Evolutionary conservation across 164 flowering plant genomes (phyloP), one percentile per base, ranked within the genome.

Genomic region (Warburgia ugandensis): DNA sequence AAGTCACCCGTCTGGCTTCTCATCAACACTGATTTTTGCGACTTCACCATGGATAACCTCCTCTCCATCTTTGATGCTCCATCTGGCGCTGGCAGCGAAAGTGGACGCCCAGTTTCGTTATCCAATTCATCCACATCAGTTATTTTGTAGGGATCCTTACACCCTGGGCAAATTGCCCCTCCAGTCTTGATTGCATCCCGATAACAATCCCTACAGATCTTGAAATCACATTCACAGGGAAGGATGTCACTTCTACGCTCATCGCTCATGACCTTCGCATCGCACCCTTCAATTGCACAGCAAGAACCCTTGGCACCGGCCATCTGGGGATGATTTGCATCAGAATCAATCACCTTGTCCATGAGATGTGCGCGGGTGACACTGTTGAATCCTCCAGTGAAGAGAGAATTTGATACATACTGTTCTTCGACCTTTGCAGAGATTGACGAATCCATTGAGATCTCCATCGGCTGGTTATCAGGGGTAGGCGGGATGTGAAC

Each of bases 201-300:
- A 67, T 65, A 79, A 56, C 84, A 79, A 49, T 76, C 84, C 55
- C 81, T 60, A 40, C 84, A 79, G 27, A 76, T 79, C 55, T 72
- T 76, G 50, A 72, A 76, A 60, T 68, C 75, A 48, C 87, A 81
- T 36, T 76, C 84, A 55, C 87, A 81, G n/a, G 86, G 86, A 13
- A 72, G 68, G 26, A 80, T 66, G 48, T 80, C 86, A 9, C 33
- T 49, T 7, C 86, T 83, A 35, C 83, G 62, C 59, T 73, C 83
- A 48, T 80, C 81, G 29, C 73, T 69, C 83, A 77, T 73, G 20
- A 78, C 73, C 58, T 77, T 80, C 0, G 69, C 76, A 63, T 77
- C 76, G 41, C 86, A 78, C 9, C 76, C 81, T 1, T 51, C 68
- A 6, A 80, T 56, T 0, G 73, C 55, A 51, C 86, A 80, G 2